Evolutionary conservation across 805 yeast species (phyloP).

Genomic region (Metschnikowia bowlesiae): DNA sequence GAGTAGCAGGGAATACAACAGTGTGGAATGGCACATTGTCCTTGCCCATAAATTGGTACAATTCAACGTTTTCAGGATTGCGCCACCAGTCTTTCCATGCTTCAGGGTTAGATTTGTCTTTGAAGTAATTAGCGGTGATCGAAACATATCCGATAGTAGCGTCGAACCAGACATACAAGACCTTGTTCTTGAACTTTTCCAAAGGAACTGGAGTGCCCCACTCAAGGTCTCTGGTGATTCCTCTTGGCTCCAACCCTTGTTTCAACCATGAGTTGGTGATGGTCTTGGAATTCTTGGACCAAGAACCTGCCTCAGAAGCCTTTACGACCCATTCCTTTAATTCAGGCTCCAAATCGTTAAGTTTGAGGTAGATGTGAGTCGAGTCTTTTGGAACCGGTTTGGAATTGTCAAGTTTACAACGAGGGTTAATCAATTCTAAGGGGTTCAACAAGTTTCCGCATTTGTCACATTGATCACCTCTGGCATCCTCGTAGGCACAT

Average conservation of each 20-base stretch:
- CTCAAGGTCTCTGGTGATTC: constrained; percentile 92
- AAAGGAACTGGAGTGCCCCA: constrained; percentile 99
- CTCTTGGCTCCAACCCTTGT: constrained; percentile 88
- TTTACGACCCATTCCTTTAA: constrained; percentile 68
- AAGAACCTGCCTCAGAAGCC: constrained; percentile 66
- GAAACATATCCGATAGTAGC: constrained; percentile 97
- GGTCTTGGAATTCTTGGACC: constrained; percentile 89
- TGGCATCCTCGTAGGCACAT: constrained; percentile 92
- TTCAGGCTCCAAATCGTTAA: constrained; percentile 79
- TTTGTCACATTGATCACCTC: constrained; percentile 99
- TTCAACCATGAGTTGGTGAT: constrained; percentile 92
- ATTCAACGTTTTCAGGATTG: constrained; percentile 78
- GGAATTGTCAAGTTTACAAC: constrained; percentile 87
- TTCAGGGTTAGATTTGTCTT: constrained; percentile 40
- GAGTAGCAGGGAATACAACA: constrained; percentile 93
- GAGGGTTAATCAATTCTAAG: constrained; percentile 87
- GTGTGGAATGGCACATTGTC: constrained; percentile 99
- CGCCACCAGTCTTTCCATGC: constrained; percentile 94
- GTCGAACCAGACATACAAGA: constrained; percentile 97
- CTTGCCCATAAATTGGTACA: constrained; percentile 98
- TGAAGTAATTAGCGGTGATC: constrained; percentile 84
- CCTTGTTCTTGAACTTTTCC: constrained; percentile 81
- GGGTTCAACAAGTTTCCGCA: constrained; percentile 91
- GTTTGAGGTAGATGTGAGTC: constrained; percentile 76
- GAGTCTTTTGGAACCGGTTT: constrained; percentile 78